These are phyloP conservation scores for Scedosporium boydii DNA, from an alignment of 2,329 filamentous ascomycete species.

Conservation along the genomic window DNA sequence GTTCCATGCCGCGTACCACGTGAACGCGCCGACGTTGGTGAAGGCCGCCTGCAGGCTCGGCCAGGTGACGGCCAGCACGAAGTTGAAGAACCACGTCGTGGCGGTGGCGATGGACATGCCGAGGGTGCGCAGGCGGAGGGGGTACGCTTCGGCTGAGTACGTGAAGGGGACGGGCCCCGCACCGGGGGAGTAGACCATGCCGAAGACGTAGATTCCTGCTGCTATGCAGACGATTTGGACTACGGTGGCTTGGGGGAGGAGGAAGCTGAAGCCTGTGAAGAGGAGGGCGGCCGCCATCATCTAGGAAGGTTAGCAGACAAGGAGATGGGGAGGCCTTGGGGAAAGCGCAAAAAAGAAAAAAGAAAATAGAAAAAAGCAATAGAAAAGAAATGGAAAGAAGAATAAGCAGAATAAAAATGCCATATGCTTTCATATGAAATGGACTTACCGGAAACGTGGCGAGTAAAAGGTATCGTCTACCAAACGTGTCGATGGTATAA, in stretches of 20 bases:
- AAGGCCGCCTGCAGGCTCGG: conserved; percentile 32
- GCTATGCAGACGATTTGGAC: conserved; percentile 33
- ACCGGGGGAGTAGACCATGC: conserved; percentile 45
- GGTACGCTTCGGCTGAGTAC: conserved; percentile 58
- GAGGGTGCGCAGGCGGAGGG: conserved; percentile 50
- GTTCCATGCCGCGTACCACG: conserved; percentile 41
- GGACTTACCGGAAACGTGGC: conserved; percentile 44
- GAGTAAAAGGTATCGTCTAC: conserved; percentile 53
- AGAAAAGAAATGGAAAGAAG: too few species aligned
- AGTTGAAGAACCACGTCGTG: conserved; percentile 39
- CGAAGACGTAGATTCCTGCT: conserved; percentile 38
- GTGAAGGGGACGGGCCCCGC: conserved; percentile 57
- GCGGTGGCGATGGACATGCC: conserved; percentile 51
- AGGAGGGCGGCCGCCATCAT: conserved; percentile 47
- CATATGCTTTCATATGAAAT: too few species aligned
- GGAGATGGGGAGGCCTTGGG: too few species aligned
- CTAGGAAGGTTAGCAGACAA: not conserved
- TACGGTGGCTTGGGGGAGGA: conserved; percentile 25
- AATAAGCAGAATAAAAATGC: too few species aligned
- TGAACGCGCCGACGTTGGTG: conserved; percentile 35
- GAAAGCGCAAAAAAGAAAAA: too few species aligned
- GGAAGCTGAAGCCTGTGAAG: conserved; percentile 37
- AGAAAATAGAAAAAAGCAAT: too few species aligned
- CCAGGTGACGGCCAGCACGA: conserved; percentile 32
- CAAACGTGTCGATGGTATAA: conserved; percentile 60